Evolutionary conservation across 768 basidiomycete genomes (phyloP).

Genomic region (Dictyophora rubrovolvata): DNA sequence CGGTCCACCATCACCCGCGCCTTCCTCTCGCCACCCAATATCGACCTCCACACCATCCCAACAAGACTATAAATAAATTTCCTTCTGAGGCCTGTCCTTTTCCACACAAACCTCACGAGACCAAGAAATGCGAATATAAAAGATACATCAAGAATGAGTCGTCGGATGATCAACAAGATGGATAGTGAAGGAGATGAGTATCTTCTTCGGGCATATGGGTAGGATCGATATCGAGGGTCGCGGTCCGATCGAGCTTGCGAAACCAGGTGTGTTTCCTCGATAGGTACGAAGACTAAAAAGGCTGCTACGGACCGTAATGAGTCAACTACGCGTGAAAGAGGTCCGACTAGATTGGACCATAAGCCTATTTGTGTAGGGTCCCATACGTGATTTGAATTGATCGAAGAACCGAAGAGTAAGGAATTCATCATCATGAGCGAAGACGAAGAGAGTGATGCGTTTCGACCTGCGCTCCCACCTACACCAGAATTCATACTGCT

Average conservation of each 20-base stretch:
- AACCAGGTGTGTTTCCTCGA: conserved; percentile 1
- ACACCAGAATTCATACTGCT: conserved; percentile 34
- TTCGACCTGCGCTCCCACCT: conserved; percentile 29
- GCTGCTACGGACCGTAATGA: conserved; percentile 38
- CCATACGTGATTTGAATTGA: conserved; percentile 27
- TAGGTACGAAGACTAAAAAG: conserved; percentile 38
- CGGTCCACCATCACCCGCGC: conserved; percentile 39
- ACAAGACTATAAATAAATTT: conserved; percentile 60
- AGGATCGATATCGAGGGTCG: neutral
- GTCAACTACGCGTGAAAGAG: conserved; percentile 42
- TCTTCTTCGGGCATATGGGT: conserved; percentile 25
- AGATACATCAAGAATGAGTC: conserved; percentile 68
- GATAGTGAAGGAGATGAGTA: conserved; percentile 44
- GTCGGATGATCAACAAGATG: conserved; percentile 53
- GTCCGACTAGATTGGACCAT: conserved; percentile 67
- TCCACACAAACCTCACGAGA: conserved; percentile 52
- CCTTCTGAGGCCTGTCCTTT: conserved; percentile 56
- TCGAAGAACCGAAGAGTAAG: neutral
- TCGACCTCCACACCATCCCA: conserved; percentile 56
- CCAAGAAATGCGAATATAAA: conserved; percentile 60
- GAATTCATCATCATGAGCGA: neutral
- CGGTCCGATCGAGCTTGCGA: neutral
- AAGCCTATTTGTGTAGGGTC: conserved; percentile 76
- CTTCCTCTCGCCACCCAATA: conserved; percentile 42
- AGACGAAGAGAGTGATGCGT: neutral